phyloP scores from a whole-genome alignment of 768 basidiomycete genomes.

The Piloderma croceum region DNA sequence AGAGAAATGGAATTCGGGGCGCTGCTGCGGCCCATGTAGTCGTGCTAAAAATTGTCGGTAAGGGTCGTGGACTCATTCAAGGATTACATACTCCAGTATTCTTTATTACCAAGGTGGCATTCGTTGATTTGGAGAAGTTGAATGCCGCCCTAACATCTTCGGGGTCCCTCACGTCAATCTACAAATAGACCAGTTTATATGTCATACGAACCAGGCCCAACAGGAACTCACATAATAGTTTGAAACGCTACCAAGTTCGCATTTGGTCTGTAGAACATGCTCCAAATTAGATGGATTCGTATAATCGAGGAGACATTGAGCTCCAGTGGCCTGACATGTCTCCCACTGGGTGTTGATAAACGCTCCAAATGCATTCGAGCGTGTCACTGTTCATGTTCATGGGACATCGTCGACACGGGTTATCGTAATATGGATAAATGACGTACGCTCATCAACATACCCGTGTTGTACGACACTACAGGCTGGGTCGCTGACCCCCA shows the following conservation, averaged over 20 bases:
- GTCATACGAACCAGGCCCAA: too few species aligned
- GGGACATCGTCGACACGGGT: too few species aligned
- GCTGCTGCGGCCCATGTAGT: conserved; percentile 45
- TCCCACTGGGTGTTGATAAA: conserved; percentile 16
- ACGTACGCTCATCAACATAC: conserved; percentile 13
- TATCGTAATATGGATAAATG: too few species aligned
- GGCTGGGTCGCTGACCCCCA: conserved; percentile 5
- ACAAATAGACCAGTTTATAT: conserved; percentile 1
- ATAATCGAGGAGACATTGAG: conserved; percentile 16
- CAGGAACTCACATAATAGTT: conserved; percentile 31
- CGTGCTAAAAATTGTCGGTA: conserved; percentile 29
- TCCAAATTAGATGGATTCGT: conserved; percentile 13
- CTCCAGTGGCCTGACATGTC: conserved; percentile 15
- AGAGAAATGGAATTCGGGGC: conserved; percentile 37
- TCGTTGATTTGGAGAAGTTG: conserved; percentile 33
- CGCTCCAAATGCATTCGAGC: conserved; percentile 19
- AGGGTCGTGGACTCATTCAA: background rate
- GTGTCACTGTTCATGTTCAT: conserved; percentile 9
- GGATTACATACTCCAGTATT: conserved; percentile 43
- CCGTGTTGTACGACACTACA: conserved; percentile 12
- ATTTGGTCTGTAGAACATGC: conserved; percentile 25
- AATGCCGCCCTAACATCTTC: conserved; percentile 42
- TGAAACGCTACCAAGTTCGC: conserved; percentile 34
- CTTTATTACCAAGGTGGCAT: conserved; percentile 41
- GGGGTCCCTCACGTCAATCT: conserved; percentile 38